These are phyloP conservation scores for Ustilago nuda DNA, from an alignment of 1,284 basidiomycete species.

Conservation along the genomic window DNA sequence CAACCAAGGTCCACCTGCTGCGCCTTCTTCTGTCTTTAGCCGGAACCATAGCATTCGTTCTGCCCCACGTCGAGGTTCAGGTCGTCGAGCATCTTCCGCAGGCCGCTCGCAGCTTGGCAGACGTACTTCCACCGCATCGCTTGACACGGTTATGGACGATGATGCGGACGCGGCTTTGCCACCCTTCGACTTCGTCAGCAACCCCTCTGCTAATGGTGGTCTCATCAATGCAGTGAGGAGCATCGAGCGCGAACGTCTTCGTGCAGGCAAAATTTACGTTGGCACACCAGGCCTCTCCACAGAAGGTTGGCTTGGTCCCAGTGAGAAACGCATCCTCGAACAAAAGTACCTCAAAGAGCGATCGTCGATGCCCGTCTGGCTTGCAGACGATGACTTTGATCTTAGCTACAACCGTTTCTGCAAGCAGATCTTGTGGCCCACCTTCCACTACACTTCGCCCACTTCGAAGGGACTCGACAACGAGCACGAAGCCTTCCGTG, in stretches of 20 bases:
- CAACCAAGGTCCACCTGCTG: conserved; percentile 41
- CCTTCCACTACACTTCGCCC: conserved; percentile 85
- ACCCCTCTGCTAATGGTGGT: conserved; percentile 67
- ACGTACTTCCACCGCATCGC: conserved; percentile 47
- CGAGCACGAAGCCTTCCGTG: conserved; percentile 79
- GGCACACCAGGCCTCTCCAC: conserved; percentile 63
- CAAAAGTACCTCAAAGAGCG: conserved; percentile 74
- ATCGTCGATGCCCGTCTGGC: conserved; percentile 80
- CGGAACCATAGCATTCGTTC: conserved; percentile 43
- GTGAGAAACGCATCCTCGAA: conserved; percentile 74
- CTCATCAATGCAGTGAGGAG: conserved; percentile 67
- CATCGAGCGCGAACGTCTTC: conserved; percentile 55
- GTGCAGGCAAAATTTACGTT: conserved; percentile 61
- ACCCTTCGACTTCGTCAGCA: conserved; percentile 61
- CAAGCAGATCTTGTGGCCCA: conserved; percentile 90
- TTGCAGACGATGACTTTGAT: conserved; percentile 75
- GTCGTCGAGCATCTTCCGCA: conserved; percentile 39
- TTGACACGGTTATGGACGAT: conserved; percentile 44
- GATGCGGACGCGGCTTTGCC: conserved; percentile 31
- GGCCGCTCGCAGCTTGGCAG: conserved; percentile 38
- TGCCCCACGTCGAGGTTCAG: conserved; percentile 18
- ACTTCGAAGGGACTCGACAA: conserved; percentile 84
- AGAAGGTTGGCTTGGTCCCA: conserved; percentile 58
- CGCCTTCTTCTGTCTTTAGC: conserved; percentile 47
- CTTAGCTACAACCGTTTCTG: conserved; percentile 87